These are phyloP conservation scores for Metschnikowia chrysomelidarum DNA, from an alignment of 805 yeast species.

Conservation along the genomic window DNA sequence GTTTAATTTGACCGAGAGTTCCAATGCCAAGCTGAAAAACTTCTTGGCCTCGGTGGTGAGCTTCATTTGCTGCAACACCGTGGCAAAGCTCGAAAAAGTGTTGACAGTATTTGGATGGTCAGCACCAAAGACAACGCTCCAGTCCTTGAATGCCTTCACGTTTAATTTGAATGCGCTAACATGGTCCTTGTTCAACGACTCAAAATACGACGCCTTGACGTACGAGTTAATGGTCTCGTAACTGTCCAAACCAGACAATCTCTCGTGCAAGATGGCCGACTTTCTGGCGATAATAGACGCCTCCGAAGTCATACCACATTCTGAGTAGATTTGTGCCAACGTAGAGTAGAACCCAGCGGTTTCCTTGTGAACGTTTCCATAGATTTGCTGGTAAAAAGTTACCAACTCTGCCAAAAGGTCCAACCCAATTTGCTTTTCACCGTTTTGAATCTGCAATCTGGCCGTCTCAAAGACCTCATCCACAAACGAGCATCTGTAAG, in stretches of 20 bases:
- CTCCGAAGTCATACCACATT: constrained; percentile 51
- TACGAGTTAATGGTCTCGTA: constrained; percentile 70
- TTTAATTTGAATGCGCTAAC: constrained; percentile 62
- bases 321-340: constrained; percentile 66
- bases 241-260: constrained; percentile 78
- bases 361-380: constrained; percentile 76
- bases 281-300: constrained; percentile 67
- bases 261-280: constrained; percentile 72
- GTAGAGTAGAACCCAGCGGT: constrained; percentile 68
- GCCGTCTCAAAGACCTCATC: constrained; percentile 77
- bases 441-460: constrained; percentile 36
- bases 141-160: constrained; percentile 55
- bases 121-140: constrained; percentile 57
- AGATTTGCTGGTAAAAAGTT: constrained; percentile 74
- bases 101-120: constrained; percentile 71
- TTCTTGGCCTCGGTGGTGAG: constrained; percentile 47
- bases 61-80: constrained; percentile 54
- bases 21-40: constrained; percentile 54
- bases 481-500: constrained; percentile 62
- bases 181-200: constrained; percentile 56
- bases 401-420: constrained; percentile 67
- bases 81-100: constrained; percentile 59
- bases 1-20: constrained; percentile 47
- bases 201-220: constrained; percentile 72
- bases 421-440: constrained; percentile 54